Base-by-base conservation (phyloP, 306 rosid species). In the Hippophae rhamnoides region DNA sequence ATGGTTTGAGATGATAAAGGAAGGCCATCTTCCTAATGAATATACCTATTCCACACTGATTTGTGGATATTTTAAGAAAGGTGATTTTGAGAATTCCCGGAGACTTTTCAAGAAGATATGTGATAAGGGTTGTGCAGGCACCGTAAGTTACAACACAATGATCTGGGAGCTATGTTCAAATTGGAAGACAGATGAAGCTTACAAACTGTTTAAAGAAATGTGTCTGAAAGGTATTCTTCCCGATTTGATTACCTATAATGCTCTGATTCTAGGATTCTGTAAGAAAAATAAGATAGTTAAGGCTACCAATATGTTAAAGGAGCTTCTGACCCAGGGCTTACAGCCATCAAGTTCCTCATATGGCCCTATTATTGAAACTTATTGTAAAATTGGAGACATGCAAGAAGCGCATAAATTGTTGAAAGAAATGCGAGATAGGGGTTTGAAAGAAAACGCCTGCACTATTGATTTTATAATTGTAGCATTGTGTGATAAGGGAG, bases 1-100 rank as follows among this genome's bases (percentile, higher is more conserved):
- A 58, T 86, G 87, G 89, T 80, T 86, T 70, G 93, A 89, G 92
- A 84, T 89, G 95, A 78, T 76, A 72, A 76, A 43, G 11, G 82
- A 82, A 61, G 93, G 97, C 52, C 47, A 63, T 67, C 60, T 63
- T 67, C 92, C 97, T 13, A 84, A 83, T 57, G 84, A 84, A 54
- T 66, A 74, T 60, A 74, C 87, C 13, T 86, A 78, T 74, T 83
- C 62, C 65, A 60, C 76, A 26, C 57, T 81, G 77, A 78, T 89
- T 71, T 18, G 72, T 64, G 85, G 84, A 62, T 78, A 58, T 58
- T 78, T 66, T 66, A 77, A 66, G 71, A 58, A 57, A 48, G 86
- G 87, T 43, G 13, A 80, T 73, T 59, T 83, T 31, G 81, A 54
- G 18, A 57, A 68, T 67, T 92, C 82, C 48, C 43, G 61, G 70